phyloP scores from a whole-genome alignment of 225 moss, liverwort and hornwort species.

The Straminergon stramineum region DNA sequence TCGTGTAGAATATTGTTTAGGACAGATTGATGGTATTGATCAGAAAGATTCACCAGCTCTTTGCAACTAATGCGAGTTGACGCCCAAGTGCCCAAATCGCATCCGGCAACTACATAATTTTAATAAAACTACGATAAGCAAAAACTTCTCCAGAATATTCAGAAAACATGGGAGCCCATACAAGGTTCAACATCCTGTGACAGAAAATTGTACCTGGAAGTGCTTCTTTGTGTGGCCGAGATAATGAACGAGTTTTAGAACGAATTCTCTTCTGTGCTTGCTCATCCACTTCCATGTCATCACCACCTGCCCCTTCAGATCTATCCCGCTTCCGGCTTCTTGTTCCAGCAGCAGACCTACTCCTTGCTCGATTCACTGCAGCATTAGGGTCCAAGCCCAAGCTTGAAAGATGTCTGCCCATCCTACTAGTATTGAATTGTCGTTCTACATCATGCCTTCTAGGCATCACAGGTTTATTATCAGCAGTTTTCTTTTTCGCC shows the following conservation, averaged over 20 bases:
- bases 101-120: not conserved
- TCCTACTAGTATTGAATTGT: conserved; percentile 67
- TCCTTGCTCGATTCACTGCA: conserved; percentile 69
- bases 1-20: not conserved
- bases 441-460: conserved; percentile 74
- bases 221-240: conserved; percentile 72
- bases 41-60: not conserved
- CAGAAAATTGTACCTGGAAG: conserved; percentile 47
- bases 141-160: not conserved
- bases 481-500: conserved; percentile 80
- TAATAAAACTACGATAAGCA: not conserved
- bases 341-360: conserved; percentile 59
- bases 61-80: not conserved
- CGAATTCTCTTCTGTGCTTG: conserved; percentile 68
- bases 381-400: conserved; percentile 85
- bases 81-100: not conserved
- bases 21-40: not conserved
- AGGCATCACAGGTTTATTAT: conserved; percentile 86
- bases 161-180: not conserved
- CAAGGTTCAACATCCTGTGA: no score
- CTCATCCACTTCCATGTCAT: conserved; percentile 81
- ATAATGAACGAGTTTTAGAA: conserved; percentile 70
- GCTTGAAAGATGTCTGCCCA: conserved; percentile 87
- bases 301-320: conserved; percentile 50
- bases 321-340: conserved; percentile 82